These are phyloP conservation scores for Fusarium sp. DNA, from an alignment of 2,329 filamentous ascomycete genomes.

Conservation along the genomic window DNA sequence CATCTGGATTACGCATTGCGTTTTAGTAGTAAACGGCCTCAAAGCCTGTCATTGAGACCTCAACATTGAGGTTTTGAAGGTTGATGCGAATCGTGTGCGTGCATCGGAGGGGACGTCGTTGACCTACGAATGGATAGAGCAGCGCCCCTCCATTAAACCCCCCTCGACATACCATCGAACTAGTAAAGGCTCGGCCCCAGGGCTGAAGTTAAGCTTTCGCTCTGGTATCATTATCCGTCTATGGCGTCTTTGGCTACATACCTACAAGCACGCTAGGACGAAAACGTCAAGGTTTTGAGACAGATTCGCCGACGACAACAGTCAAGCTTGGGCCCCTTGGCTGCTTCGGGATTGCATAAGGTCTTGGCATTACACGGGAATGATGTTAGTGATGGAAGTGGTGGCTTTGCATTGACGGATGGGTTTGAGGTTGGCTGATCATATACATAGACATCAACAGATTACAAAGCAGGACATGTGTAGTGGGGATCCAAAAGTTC, in stretches of 20 bases:
- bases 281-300: neutral
- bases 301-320: neutral
- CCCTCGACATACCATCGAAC: neutral
- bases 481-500: neutral
- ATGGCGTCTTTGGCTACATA: conserved; percentile 10
- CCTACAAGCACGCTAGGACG: conserved; percentile 10
- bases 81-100: neutral
- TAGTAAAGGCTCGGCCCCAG: neutral
- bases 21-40: too few relatives aligned
- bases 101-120: neutral
- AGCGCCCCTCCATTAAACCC: neutral
- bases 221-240: neutral
- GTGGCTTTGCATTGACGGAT: neutral
- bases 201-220: neutral
- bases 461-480: neutral
- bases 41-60: neutral
- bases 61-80: too few relatives aligned
- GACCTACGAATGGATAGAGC: neutral
- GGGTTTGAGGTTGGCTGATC: neutral
- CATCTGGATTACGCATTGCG: neutral
- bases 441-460: neutral
- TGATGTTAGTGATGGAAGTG: too few relatives aligned
- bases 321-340: neutral
- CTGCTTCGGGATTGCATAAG: neutral
- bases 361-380: neutral